Conservation (phyloP, 2,329 filamentous ascomycete genomes). For the Alternaria ventricosa region DNA sequence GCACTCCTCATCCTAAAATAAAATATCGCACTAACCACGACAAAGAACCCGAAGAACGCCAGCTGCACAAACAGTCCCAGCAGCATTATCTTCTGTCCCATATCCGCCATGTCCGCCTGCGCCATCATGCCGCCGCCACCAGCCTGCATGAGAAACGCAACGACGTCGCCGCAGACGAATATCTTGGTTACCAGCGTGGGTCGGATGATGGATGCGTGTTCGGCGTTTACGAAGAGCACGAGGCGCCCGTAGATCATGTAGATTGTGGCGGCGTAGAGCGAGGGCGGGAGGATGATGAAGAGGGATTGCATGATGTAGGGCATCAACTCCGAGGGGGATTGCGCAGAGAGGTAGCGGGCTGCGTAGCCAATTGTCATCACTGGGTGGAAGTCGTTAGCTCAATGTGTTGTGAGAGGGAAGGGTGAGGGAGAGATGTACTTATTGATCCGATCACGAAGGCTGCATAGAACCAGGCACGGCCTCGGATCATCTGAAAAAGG, state of each 20-base stretch:
- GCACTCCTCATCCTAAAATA: constrained; percentile 27
- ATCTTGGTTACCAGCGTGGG: constrained; percentile 57
- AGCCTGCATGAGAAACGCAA: constrained; percentile 59
- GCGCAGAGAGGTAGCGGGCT: constrained; percentile 24
- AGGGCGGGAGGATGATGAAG: constrained; percentile 51
- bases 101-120: constrained; percentile 14
- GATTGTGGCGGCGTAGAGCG: constrained; percentile 53
- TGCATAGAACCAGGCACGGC: constrained; percentile 33
- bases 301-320: constrained; percentile 49
- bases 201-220: constrained; percentile 51
- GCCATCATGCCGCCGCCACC: constrained; percentile 38
- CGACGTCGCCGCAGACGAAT: constrained; percentile 62
- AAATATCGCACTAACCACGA: constrained; percentile 30
- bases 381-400: background rate
- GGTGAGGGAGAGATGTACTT: constrained; percentile 1
- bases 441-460: constrained; percentile 25
- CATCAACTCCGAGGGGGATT: constrained; percentile 15
- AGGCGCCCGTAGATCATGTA: constrained; percentile 54
- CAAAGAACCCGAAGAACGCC: constrained; percentile 17
- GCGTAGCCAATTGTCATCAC: constrained; percentile 32
- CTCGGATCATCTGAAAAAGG: constrained; percentile 22
- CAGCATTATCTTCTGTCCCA: constrained; percentile 32
- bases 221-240: constrained; percentile 48
- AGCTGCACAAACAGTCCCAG: constrained; percentile 34
- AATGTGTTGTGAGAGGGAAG: rapidly evolving